These are phyloP conservation scores for Ganoderma meredithae DNA, from an alignment of 1,284 basidiomycete genomes.

Conservation along the genomic window DNA sequence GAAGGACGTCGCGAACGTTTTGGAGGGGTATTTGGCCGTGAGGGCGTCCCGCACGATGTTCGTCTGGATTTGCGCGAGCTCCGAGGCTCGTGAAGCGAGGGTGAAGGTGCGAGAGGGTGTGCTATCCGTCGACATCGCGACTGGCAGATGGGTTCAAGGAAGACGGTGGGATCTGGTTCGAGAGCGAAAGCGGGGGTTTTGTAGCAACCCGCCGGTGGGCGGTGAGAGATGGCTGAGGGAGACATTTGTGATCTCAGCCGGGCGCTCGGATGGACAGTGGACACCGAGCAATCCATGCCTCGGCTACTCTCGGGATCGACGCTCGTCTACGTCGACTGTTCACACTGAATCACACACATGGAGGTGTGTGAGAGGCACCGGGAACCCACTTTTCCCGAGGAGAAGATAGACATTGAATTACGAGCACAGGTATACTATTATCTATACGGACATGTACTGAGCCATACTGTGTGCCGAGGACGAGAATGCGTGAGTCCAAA, in stretches of 20 bases:
- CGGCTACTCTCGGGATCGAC: background rate
- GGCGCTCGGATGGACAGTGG: background rate
- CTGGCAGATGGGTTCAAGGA: too few species aligned
- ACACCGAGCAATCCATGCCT: background rate
- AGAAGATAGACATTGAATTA: constrained; percentile 2
- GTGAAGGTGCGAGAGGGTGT: constrained; percentile 44
- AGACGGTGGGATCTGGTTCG: background rate
- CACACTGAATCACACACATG: constrained; percentile 21
- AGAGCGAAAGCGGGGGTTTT: background rate
- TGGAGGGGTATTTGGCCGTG: constrained; percentile 51
- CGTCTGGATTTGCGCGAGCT: constrained; percentile 90
- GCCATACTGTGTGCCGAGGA: constrained; percentile 60
- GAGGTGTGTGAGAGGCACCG: constrained; percentile 15
- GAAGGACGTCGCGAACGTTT: constrained; percentile 76
- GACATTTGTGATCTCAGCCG: background rate
- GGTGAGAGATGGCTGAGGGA: constrained; percentile 2
- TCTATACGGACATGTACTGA: constrained; percentile 70
- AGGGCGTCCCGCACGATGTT: constrained; percentile 74
- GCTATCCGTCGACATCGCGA: background rate
- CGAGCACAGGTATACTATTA: constrained; percentile 11
- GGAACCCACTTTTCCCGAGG: background rate
- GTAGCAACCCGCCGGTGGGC: constrained; percentile 6
- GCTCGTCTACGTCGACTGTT: constrained; percentile 15
- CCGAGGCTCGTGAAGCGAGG: constrained; percentile 86
- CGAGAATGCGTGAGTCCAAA: constrained; percentile 15